Percentiles rank a stretch among this genome's conserved stretches.
These are phyloP conservation scores for Sedum album DNA, from an alignment of 164 flowering plant genomes.

Conservation along the genomic window DNA sequence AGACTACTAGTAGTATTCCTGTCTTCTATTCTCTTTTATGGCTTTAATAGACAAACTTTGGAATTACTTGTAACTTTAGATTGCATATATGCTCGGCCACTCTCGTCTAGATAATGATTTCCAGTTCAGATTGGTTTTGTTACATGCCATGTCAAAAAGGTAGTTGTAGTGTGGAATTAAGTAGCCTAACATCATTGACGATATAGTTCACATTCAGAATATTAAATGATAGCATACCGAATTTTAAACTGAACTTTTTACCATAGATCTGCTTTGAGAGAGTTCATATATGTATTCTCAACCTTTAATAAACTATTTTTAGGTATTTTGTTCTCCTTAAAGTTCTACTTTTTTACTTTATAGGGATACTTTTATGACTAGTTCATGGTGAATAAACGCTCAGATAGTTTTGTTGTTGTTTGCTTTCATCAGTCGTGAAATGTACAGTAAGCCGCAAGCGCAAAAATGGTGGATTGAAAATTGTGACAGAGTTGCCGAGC, in stretches of 20 bases:
- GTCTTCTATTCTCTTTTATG: background rate
- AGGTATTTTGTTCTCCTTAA: background rate
- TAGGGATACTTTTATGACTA: background rate
- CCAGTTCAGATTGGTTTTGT: background rate
- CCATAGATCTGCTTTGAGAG: too few species aligned
- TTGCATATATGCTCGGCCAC: background rate
- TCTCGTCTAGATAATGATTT: background rate
- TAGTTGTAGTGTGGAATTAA: background rate
- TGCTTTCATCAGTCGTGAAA: slow-evolving; percentile 61
- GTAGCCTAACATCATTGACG: slow-evolving; percentile 9
- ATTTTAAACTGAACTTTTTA: background rate
- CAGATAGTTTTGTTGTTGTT: background rate
- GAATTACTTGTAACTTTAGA: background rate
- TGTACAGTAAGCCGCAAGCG: slow-evolving; percentile 98
- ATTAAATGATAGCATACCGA: background rate
- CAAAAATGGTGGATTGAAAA: slow-evolving; percentile 99
- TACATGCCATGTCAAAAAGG: slow-evolving; percentile 3
- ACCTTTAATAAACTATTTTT: background rate
- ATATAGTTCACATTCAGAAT: background rate
- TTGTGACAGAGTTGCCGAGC: slow-evolving; percentile 88
- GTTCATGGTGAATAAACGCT: background rate
- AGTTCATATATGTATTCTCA: background rate
- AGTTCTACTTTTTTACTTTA: background rate
- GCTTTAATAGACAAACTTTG: background rate
- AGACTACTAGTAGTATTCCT: background rate